Conservation (phyloP, 257 asterid genomes). For the Oldenlandia corymbosa region DNA sequence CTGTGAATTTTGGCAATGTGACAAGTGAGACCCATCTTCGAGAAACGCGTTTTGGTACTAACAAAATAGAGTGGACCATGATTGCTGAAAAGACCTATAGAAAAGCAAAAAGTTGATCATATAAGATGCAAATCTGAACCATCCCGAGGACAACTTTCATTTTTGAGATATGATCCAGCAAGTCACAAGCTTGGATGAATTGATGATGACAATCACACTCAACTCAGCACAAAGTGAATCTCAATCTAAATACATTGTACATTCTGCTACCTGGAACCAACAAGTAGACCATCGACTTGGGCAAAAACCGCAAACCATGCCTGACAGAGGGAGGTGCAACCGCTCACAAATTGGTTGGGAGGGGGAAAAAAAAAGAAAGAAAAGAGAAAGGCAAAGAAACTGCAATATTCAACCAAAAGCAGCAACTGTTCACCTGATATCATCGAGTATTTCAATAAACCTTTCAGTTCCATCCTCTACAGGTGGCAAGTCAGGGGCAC, state of each 20-base stretch:
- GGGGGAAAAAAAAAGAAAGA: too few species aligned
- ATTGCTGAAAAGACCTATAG: conserved; percentile 48
- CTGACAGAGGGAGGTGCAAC: conserved; percentile 35
- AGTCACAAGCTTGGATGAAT: background rate
- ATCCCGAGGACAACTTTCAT: background rate
- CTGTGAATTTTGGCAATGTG: conserved; percentile 68
- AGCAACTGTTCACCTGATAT: conserved; percentile 46
- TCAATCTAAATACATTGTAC: conserved; percentile 8
- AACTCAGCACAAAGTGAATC: background rate
- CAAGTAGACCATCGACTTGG: conserved; percentile 83
- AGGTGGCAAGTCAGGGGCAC: conserved; percentile 72
- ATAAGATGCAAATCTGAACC: conserved; percentile 3
- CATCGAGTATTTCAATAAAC: conserved; percentile 67
- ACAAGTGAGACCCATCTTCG: conserved; percentile 90
- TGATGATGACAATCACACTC: background rate
- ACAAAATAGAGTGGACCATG: conserved; percentile 71
- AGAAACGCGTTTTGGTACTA: conserved; percentile 68
- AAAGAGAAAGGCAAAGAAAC: conserved; percentile 6
- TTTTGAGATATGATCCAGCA: background rate
- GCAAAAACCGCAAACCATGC: conserved; percentile 89
- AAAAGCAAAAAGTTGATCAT: conserved; percentile 6
- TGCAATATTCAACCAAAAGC: background rate
- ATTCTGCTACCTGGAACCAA: conserved; percentile 79
- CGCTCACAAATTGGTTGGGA: conserved; percentile 22
- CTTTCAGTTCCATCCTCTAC: conserved; percentile 85